Evolutionary conservation across 2,329 filamentous ascomycete genomes (phyloP).

Genomic region (Neopestalotiopsis sp.): DNA sequence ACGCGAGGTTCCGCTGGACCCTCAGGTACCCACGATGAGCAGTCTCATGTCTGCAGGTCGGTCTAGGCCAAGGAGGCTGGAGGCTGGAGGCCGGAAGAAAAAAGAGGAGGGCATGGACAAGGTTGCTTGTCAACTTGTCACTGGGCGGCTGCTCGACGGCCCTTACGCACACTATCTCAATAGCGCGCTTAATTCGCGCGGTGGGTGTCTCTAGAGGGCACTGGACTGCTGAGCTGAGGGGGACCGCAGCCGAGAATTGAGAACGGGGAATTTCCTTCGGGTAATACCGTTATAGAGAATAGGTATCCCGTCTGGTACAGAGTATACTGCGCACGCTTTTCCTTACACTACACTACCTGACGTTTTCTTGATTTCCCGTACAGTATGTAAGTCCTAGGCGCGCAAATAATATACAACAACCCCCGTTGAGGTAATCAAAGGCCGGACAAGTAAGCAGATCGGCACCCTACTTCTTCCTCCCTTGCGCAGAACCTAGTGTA

Average conservation of each 20-base stretch:
- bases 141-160: background rate
- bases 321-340: background rate
- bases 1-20: background rate
- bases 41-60: background rate
- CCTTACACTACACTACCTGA: background rate
- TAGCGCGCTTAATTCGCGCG: background rate
- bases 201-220: background rate
- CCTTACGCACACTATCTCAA: background rate
- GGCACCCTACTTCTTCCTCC: background rate
- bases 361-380: no score
- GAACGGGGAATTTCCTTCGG: no score
- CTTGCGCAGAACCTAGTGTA: background rate
- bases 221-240: background rate
- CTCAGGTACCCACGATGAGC: no score
- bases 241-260: no score
- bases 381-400: background rate
- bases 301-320: no score
- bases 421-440: no score
- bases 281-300: no score
- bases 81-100: no score
- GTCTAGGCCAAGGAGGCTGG: conserved; percentile 1
- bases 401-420: background rate
- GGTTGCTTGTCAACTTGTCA: conserved; percentile 1
- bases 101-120: conserved; percentile 7
- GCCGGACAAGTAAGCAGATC: no score